Evolutionary conservation across 345 rosid species (phyloP).

Genomic region (Populus ilicifolia): DNA sequence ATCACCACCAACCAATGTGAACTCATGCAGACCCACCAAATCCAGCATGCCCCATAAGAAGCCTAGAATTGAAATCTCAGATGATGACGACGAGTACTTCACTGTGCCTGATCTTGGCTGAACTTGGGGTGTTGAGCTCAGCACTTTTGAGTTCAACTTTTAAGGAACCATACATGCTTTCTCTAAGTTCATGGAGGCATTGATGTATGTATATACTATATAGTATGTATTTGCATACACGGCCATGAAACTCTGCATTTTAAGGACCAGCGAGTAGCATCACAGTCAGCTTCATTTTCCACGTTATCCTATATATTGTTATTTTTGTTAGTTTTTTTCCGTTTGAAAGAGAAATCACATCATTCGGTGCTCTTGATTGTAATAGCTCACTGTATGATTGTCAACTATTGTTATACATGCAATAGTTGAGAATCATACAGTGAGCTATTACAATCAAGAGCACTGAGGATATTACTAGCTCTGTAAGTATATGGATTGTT

Average conservation of each 20-base stretch:
- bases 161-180: background rate
- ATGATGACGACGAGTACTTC: constrained; percentile 69
- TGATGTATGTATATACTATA: background rate
- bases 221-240: background rate
- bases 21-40: constrained; percentile 47
- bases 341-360: background rate
- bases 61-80: constrained; percentile 57
- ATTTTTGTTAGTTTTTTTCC: background rate
- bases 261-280: background rate
- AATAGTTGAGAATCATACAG: too few relatives aligned
- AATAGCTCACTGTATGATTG: background rate
- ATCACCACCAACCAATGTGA: constrained; percentile 27
- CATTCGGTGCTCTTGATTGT: background rate
- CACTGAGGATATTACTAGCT: background rate
- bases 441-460: too few relatives aligned
- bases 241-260: background rate
- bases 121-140: constrained; percentile 4
- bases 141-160: background rate
- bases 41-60: constrained; percentile 58
- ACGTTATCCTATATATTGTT: background rate
- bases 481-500: background rate
- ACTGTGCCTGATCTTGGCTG: constrained; percentile 87
- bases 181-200: background rate
- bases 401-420: background rate
- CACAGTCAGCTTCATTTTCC: background rate